These are phyloP conservation scores for Talaromyces pinophilus DNA, from an alignment of 2,329 filamentous ascomycete species.

Conservation along the genomic window DNA sequence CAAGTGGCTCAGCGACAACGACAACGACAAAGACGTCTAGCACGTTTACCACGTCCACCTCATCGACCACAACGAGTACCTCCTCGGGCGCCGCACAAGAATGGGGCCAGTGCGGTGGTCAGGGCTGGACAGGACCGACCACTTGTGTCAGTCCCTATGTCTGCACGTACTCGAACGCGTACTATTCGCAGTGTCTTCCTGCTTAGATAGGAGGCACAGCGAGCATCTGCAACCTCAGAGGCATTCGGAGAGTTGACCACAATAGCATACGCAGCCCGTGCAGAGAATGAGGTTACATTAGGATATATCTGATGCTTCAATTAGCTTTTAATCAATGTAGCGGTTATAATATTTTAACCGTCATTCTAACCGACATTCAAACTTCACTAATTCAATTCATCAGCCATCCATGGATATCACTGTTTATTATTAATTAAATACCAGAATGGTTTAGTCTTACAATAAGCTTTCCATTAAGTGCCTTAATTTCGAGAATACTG, in stretches of 20 bases:
- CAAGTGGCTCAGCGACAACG: background rate
- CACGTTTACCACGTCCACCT: background rate
- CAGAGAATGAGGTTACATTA: background rate
- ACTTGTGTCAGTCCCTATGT: constrained; percentile 4
- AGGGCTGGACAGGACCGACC: constrained; percentile 6
- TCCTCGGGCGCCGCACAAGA: background rate
- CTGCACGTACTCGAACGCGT: constrained; percentile 9
- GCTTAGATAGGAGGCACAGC: background rate
- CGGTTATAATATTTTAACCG: background rate
- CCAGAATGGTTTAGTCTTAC: background rate
- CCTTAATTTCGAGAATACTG: background rate
- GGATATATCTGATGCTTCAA: background rate
- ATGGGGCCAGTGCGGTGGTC: constrained; percentile 8
- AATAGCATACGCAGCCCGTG: background rate
- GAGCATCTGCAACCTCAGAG: background rate
- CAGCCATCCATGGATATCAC: background rate
- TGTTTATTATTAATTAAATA: background rate
- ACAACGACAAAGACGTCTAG: background rate
- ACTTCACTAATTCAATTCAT: background rate
- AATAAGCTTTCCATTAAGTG: background rate
- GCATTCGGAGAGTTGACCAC: background rate
- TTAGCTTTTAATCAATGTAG: background rate
- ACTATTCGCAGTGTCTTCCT: constrained; percentile 12
- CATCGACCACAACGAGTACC: background rate
- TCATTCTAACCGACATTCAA: background rate